Conservation (phyloP, 192 early-diverging fungal genomes). For the Gaertneriomyces sp. region DNA sequence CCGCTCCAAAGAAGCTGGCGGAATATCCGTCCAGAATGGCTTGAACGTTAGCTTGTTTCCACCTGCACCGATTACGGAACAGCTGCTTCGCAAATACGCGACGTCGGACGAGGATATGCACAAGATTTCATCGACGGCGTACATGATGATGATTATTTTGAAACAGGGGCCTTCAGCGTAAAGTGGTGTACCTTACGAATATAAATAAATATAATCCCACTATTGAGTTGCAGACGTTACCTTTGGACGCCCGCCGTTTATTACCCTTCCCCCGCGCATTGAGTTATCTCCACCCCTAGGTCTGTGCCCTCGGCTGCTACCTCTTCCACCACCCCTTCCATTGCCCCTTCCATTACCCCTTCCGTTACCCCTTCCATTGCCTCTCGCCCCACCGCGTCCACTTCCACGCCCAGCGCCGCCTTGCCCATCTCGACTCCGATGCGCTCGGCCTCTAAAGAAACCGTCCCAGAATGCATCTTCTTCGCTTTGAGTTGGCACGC, state of each 20-base stretch:
- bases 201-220: no score
- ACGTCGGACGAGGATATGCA: not conserved
- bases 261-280: no score
- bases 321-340: not conserved
- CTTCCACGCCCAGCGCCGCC: slow-evolving; percentile 1
- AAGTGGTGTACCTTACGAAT: no score
- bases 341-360: slow-evolving; percentile 2
- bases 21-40: not conserved
- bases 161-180: not conserved
- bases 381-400: not conserved
- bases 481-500: slow-evolving; percentile 1
- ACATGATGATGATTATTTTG: not conserved
- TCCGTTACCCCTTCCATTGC: not conserved
- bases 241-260: no score
- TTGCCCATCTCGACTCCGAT: not conserved
- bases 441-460: not conserved
- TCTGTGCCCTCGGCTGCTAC: not conserved
- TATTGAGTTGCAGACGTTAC: no score
- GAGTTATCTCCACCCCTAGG: no score
- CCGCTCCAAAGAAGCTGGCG: not conserved
- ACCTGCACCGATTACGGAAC: not conserved
- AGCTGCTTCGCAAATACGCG: not conserved
- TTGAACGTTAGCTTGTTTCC: not conserved
- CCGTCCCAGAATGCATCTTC: not conserved
- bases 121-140: not conserved